Evolutionary conservation across 257 asterid species (phyloP).

Genomic region (Ballota nigra): DNA sequence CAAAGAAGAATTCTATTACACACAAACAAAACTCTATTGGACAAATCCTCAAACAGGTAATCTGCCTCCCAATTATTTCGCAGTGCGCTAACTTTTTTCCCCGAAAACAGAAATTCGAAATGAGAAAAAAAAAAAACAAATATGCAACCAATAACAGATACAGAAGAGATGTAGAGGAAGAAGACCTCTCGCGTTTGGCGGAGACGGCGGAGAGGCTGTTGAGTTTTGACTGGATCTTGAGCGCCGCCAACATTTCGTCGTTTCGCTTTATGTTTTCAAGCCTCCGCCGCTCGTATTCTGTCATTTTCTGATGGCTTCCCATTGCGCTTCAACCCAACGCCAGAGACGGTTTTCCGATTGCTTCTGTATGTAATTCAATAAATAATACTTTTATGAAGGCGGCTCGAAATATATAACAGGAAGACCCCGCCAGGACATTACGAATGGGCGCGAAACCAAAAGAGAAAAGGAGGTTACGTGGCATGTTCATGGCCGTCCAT

Average conservation of each 20-base stretch:
- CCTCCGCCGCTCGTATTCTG: conserved; percentile 79
- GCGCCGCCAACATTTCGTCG: conserved; percentile 76
- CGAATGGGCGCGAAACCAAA: conserved; percentile 30
- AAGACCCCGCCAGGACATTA: not conserved
- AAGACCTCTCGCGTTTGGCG: conserved; percentile 51
- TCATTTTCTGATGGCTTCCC: conserved; percentile 41
- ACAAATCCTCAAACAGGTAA: conserved; percentile 17
- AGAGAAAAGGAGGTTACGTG: conserved; percentile 18
- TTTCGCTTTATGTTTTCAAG: conserved; percentile 83
- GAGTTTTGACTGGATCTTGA: conserved; percentile 60
- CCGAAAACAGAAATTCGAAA: not conserved
- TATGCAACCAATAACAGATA: too few relatives aligned
- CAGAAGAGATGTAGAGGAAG: not conserved
- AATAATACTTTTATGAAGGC: not conserved
- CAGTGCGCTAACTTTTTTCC: not conserved
- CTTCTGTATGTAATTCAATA: not conserved
- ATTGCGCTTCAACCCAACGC: conserved; percentile 15
- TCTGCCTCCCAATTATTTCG: not conserved
- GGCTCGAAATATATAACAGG: not conserved
- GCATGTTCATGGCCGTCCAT: conserved; percentile 4
- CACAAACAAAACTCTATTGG: not conserved
- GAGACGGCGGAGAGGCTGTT: conserved; percentile 47
- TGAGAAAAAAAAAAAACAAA: not conserved
- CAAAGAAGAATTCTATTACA: not conserved
- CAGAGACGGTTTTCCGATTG: not conserved